phyloP scores from a whole-genome alignment of 495 filamentous ascomycete species.

The Hypomontagnella monticulosa region DNA sequence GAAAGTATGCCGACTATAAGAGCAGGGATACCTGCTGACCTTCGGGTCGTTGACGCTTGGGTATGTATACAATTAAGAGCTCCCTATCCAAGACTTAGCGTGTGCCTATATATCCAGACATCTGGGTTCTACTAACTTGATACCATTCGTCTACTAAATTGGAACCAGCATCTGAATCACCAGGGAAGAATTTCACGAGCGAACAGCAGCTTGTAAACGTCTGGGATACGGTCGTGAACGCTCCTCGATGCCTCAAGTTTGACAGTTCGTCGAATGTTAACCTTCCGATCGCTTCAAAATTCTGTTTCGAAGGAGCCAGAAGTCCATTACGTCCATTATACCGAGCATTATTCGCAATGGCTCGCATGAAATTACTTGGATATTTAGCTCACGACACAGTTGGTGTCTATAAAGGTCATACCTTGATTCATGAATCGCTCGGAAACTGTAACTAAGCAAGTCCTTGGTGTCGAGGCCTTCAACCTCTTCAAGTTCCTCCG shows the following conservation, averaged over 20 bases:
- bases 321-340: slow-evolving; percentile 43
- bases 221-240: slow-evolving; percentile 90
- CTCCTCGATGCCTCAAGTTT: slow-evolving; percentile 86
- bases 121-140: slow-evolving; percentile 58
- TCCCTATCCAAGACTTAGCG: slow-evolving; percentile 55
- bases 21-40: slow-evolving; percentile 91
- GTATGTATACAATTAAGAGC: slow-evolving; percentile 71
- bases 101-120: not conserved
- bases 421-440: slow-evolving; percentile 91
- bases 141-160: slow-evolving; percentile 70
- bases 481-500: slow-evolving; percentile 74
- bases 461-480: slow-evolving; percentile 82
- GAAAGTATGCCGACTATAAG: slow-evolving; percentile 80
- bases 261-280: slow-evolving; percentile 83
- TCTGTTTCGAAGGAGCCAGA: slow-evolving; percentile 49
- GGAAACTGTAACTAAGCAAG: slow-evolving; percentile 90
- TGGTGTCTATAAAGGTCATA: slow-evolving; percentile 45
- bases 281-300: slow-evolving; percentile 69
- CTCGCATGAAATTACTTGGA: slow-evolving; percentile 64
- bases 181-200: slow-evolving; percentile 57
- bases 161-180: slow-evolving; percentile 43
- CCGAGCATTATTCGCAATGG: slow-evolving; percentile 59
- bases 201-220: slow-evolving; percentile 84
- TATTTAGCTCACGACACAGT: slow-evolving; percentile 31
- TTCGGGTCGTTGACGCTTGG: slow-evolving; percentile 81